These are phyloP conservation scores for Tolypocladium endophyticum DNA, from an alignment of 2,329 filamentous ascomycete species.

Conservation along the genomic window DNA sequence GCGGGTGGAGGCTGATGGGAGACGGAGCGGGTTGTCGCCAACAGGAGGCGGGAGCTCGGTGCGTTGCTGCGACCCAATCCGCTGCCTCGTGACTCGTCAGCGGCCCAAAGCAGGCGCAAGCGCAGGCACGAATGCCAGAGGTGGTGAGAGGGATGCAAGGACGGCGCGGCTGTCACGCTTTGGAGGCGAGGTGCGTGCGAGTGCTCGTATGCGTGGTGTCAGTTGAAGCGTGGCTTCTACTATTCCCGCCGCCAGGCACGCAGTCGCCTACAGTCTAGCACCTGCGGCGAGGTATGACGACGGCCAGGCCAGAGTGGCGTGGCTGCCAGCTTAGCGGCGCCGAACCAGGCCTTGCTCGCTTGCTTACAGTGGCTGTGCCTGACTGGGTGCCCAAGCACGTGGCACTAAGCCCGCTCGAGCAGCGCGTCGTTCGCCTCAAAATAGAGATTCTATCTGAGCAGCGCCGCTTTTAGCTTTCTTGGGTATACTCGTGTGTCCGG, in stretches of 20 bases:
- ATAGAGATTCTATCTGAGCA: no score
- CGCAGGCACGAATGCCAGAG: not conserved
- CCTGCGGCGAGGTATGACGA: not conserved
- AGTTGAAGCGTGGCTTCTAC: not conserved
- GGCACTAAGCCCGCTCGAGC: not conserved
- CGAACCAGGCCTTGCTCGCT: no score
- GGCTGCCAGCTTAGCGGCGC: not conserved
- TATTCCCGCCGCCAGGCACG: not conserved
- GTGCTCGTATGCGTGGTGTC: not conserved
- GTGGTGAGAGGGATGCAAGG: not conserved
- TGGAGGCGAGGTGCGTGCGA: not conserved
- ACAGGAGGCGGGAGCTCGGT: not conserved
- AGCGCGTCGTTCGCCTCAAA: no score
- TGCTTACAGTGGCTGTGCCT: no score
- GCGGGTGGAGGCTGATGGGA: not conserved
- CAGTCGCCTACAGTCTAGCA: not conserved
- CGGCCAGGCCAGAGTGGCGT: not conserved
- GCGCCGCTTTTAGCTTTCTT: no score
- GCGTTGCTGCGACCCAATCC: not conserved
- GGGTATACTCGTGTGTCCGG: no score
- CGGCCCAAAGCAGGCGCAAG: not conserved
- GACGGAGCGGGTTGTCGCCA: not conserved
- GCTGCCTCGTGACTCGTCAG: not conserved
- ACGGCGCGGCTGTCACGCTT: not conserved
- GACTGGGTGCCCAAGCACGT: not conserved